A percentile compares a stretch with the other conserved stretches of the same genome.
Conservation (phyloP, 2,329 filamentous ascomycete genomes). For the Ophiocordyceps camponoti-leonardi region DNA sequence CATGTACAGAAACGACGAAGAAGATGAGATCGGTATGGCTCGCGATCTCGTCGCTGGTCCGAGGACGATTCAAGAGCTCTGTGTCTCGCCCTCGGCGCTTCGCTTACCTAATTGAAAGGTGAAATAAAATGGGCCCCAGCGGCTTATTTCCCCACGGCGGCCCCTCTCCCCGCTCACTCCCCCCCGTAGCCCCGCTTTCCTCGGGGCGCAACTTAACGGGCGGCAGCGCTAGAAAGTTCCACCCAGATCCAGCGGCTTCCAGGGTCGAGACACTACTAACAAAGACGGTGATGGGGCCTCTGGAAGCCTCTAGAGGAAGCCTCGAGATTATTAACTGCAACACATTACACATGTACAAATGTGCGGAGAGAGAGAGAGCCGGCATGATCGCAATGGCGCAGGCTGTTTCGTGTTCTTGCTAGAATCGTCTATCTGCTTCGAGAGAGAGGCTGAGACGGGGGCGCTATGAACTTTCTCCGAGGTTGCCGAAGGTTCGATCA, state of each 20-base stretch:
- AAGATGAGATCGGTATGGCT: no score
- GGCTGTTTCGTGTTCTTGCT: not conserved
- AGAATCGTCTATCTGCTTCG: slow-evolving; percentile 5
- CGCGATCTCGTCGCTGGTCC: no score
- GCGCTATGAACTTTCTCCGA: slow-evolving; percentile 6
- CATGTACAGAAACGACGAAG: no score
- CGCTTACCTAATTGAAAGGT: no score
- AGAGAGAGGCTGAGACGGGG: slow-evolving; percentile 7
- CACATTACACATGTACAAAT: no score
- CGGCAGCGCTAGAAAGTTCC: slow-evolving; percentile 9
- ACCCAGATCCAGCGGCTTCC: slow-evolving; percentile 6
- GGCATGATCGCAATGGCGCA: not conserved
- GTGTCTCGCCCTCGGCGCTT: no score
- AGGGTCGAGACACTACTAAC: not conserved
- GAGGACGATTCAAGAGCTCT: no score
- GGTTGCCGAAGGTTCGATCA: slow-evolving; percentile 4
- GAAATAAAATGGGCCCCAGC: no score
- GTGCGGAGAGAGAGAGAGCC: not conserved
- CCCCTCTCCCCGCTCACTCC: no score
- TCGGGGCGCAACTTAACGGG: no score
- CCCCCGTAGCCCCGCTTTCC: no score
- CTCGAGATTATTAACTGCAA: not conserved
- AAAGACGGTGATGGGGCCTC: not conserved
- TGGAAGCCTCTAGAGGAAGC: not conserved
- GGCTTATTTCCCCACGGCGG: no score